Evolutionary conservation across 345 rosid species (phyloP), one percentile per base, ranked within the genome.

Genomic region (Eucalyptus globulus): DNA sequence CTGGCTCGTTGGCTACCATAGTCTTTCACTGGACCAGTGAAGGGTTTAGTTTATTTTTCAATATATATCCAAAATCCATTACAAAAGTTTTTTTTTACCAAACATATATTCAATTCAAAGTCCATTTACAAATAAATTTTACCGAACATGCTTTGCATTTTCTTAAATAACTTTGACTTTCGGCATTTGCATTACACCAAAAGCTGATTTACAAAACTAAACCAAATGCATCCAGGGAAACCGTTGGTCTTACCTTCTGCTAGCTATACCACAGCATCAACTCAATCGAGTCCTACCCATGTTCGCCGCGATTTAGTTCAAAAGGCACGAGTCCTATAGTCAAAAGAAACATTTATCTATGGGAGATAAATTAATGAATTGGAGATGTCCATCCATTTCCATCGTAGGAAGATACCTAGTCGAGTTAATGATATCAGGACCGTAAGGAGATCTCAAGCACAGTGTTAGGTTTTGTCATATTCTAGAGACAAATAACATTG

Each of bases 1-100:
- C 0, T 49, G 3, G 51, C 51, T 49, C 0, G 6, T 3, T 0
- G 16, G 5, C 16, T 49, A 0, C 51, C 51, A 5, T 49, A 49
- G 16, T 49, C 6, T 16, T 49, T 49, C 51, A 49, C 1, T 14
- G 0, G 51, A 14, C 51, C 17, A 49, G 14, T 49, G 17, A 49
- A 49, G 7, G 51, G 1, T 49, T 49, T 49, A 49, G 51, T 49
- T 49, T 6, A 49, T 49, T 49, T 49, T 14, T 49, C 6, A 49
- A 49, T 5, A 49, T 49, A 49, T 49, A 49, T 49, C 51, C 51
- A 49, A 49, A 49, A 49, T 6, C 17, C 51, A 49, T 49, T 49
- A 49, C 53, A 50, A 14, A 8, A 1, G 1, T 53, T 51, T 51
- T 53, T 49, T 21, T 53, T 53, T 8, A 21, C 58, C 2, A 53